These are phyloP conservation scores for Salvia sclarea DNA, from an alignment of 305 asterid genomes.

Conservation along the genomic window DNA sequence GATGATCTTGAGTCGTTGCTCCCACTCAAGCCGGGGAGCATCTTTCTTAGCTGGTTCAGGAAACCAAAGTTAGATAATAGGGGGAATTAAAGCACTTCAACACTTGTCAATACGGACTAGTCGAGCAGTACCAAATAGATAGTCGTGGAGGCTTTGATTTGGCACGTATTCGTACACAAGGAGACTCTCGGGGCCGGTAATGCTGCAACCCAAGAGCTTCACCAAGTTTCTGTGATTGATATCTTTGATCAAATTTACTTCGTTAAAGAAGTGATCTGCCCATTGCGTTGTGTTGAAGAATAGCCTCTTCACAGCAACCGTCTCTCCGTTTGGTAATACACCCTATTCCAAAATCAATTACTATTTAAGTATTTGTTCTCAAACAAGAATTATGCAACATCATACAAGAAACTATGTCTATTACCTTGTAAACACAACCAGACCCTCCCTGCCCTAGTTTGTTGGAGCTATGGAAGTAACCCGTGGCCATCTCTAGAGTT, in stretches of 20 bases:
- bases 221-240: slow-evolving; percentile 57
- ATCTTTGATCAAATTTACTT: slow-evolving; percentile 64
- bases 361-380: background rate
- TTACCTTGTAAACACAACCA: slow-evolving; percentile 67
- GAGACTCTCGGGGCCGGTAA: slow-evolving; percentile 75
- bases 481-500: slow-evolving; percentile 60
- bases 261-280: slow-evolving; percentile 74
- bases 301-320: slow-evolving; percentile 63
- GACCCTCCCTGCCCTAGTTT: slow-evolving; percentile 73
- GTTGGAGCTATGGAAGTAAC: slow-evolving; percentile 49
- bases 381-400: background rate
- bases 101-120: background rate
- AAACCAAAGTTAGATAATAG: no score
- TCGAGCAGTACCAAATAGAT: slow-evolving; percentile 41
- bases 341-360: slow-evolving; percentile 44
- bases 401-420: slow-evolving; percentile 13
- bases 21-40: slow-evolving; percentile 47
- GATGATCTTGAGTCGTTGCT: slow-evolving; percentile 44
- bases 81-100: background rate
- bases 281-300: slow-evolving; percentile 64
- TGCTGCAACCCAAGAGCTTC: slow-evolving; percentile 69
- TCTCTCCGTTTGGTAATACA: slow-evolving; percentile 50
- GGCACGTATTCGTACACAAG: slow-evolving; percentile 65
- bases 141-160: slow-evolving; percentile 62
- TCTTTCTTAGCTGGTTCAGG: slow-evolving; percentile 48